These are phyloP conservation scores for Leptographium radiaticola DNA, from an alignment of 2,329 filamentous ascomycete species.

Conservation along the genomic window DNA sequence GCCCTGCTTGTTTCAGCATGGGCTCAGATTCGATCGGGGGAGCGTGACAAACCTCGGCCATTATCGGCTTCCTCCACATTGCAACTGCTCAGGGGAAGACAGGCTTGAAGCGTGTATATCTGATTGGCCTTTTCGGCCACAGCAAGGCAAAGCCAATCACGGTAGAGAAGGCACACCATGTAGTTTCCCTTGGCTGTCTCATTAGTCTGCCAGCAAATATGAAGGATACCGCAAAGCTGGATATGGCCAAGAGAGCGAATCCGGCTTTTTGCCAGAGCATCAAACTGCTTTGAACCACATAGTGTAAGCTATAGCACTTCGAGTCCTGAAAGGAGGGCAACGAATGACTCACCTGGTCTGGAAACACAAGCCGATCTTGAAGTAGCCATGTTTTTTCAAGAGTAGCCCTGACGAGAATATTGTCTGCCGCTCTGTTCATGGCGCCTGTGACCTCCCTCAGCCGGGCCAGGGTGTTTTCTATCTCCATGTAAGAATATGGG, in stretches of 20 bases:
- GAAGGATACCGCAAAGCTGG: conserved; percentile 67
- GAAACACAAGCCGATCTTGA: conserved; percentile 68
- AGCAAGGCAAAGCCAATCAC: conserved; percentile 65
- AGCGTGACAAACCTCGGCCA: conserved; percentile 46
- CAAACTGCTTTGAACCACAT: conserved; percentile 25
- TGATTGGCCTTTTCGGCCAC: conserved; percentile 49
- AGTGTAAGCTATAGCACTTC: neutral
- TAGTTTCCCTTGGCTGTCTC: conserved; percentile 62
- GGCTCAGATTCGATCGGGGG: neutral
- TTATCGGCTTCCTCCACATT: conserved; percentile 64
- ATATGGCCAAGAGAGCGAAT: conserved; percentile 73
- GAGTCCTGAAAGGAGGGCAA: no score
- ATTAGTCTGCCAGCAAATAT: conserved; percentile 68
- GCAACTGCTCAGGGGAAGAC: conserved; percentile 52
- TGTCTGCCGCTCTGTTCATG: conserved; percentile 76
- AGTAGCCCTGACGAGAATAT: conserved; percentile 52
- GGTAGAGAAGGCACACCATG: conserved; percentile 76
- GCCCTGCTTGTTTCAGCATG: conserved; percentile 35
- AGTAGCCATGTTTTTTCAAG: conserved; percentile 77
- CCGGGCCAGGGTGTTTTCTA: conserved; percentile 59
- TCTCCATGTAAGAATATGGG: conserved; percentile 66
- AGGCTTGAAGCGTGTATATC: conserved; percentile 61
- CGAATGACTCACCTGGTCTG: conserved; percentile 43
- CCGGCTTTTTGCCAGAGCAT: conserved; percentile 44
- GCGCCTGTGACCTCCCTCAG: conserved; percentile 63